Evolutionary conservation across 2,329 filamentous ascomycete species (phyloP).

Genomic region (Fusarium marasasianum): DNA sequence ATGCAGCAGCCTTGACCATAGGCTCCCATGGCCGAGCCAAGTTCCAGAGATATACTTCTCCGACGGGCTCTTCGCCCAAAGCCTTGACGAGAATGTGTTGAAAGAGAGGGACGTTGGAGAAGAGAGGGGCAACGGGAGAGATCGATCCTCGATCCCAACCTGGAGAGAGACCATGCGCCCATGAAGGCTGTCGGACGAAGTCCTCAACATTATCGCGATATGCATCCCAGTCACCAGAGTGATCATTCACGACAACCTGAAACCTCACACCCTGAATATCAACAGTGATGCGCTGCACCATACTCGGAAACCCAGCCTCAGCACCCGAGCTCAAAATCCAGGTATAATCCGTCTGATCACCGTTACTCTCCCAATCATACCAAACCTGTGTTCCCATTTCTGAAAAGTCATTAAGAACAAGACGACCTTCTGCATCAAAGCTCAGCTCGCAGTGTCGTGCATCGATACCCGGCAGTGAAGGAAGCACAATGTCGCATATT

Average conservation of each 20-base stretch:
- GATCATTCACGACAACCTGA: conserved; percentile 52
- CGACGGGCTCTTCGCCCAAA: conserved; percentile 44
- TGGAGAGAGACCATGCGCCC: conserved; percentile 41
- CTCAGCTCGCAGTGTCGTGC: conserved; percentile 51
- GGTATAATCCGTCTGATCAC: conserved; percentile 48
- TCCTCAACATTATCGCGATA: conserved; percentile 49
- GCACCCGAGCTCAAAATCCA: conserved; percentile 50
- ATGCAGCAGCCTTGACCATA: conserved; percentile 53
- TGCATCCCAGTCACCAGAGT: conserved; percentile 45
- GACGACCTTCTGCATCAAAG: conserved; percentile 51
- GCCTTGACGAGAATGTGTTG: conserved; percentile 51
- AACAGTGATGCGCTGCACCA: conserved; percentile 48
- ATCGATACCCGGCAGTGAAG: conserved; percentile 47
- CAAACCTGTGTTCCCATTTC: conserved; percentile 52
- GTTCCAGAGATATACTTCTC: conserved; percentile 55
- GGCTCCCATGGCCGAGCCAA: conserved; percentile 54
- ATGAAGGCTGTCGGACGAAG: conserved; percentile 45
- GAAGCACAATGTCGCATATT: conserved; percentile 51
- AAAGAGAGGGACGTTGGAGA: conserved; percentile 44
- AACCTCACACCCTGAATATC: conserved; percentile 54
- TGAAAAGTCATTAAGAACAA: conserved; percentile 53
- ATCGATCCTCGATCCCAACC: conserved; percentile 44
- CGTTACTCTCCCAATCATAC: conserved; percentile 53
- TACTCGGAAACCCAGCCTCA: conserved; percentile 47
- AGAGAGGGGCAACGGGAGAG: conserved; percentile 41